phyloP scores from a whole-genome alignment of 2,329 filamentous ascomycete species.

The Aspergillaceae sp. region DNA sequence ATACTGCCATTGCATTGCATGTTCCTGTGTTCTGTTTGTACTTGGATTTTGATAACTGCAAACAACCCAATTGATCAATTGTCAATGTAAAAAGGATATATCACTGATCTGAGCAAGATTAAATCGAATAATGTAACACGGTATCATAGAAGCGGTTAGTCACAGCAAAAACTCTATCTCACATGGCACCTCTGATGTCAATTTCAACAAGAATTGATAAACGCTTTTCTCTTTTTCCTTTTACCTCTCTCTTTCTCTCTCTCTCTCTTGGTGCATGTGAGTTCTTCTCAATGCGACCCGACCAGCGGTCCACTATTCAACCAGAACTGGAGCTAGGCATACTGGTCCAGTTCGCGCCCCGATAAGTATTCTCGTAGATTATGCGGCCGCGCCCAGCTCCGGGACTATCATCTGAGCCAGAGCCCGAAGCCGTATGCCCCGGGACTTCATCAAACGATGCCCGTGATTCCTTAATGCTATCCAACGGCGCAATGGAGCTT shows the following conservation, averaged over 20 bases:
- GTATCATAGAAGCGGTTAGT: neutral
- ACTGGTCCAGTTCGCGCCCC: neutral
- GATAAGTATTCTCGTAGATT: conserved; percentile 5
- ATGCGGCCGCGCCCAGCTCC: neutral
- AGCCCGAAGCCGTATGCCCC: neutral
- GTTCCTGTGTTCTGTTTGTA: no score
- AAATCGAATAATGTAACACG: neutral
- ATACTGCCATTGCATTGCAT: no score
- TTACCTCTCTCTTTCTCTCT: neutral
- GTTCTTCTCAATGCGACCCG: no score
- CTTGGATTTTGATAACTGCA: no score
- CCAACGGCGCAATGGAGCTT: conserved; percentile 12
- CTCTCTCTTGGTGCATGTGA: no score
- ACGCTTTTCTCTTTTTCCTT: neutral
- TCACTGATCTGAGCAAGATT: neutral
- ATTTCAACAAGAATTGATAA: neutral
- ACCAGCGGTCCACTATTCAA: no score
- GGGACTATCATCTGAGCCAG: neutral
- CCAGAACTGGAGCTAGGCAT: neutral
- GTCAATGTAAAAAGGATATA: no score
- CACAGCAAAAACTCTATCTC: neutral
- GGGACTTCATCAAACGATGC: conserved; percentile 19
- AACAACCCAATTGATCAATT: no score
- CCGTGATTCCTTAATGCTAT: conserved; percentile 24
- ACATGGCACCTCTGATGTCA: neutral